Evolutionary conservation across 2,329 filamentous ascomycete genomes (phyloP).

Genomic region (Hortaea werneckii): DNA sequence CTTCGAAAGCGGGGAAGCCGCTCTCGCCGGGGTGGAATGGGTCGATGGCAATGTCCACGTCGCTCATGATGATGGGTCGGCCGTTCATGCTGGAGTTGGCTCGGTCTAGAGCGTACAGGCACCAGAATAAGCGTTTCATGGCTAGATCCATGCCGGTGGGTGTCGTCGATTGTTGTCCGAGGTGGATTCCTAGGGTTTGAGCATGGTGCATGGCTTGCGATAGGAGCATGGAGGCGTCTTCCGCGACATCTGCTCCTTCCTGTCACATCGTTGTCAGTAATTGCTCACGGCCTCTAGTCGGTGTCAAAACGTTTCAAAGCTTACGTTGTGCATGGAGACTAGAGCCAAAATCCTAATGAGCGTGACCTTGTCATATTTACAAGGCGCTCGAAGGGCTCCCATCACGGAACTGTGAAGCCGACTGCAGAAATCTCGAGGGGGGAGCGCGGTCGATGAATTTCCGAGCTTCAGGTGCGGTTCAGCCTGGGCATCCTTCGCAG

Average conservation of each 20-base stretch:
- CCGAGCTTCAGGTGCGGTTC: constrained; percentile 29
- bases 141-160: constrained; percentile 18
- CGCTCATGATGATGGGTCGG: constrained; percentile 38
- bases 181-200: constrained; percentile 39
- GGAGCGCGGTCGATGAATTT: constrained; percentile 23
- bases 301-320: no score
- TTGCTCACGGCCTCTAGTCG: no score
- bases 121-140: constrained; percentile 40
- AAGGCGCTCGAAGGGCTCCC: constrained; percentile 30
- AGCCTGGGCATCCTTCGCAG: constrained; percentile 38
- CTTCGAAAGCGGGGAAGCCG: constrained; percentile 37
- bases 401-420: constrained; percentile 34
- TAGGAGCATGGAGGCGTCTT: constrained; percentile 37
- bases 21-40: constrained; percentile 33
- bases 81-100: constrained; percentile 39
- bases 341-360: constrained; percentile 38
- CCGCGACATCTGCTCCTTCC: constrained; percentile 38
- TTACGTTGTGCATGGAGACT: constrained; percentile 31
- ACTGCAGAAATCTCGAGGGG: constrained; percentile 36
- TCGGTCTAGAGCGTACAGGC: constrained; percentile 40
- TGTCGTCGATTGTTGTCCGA: constrained; percentile 21
- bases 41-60: constrained; percentile 37
- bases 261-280: constrained; percentile 6
- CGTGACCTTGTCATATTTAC: constrained; percentile 36
- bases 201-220: constrained; percentile 41